Evolutionary conservation across 768 basidiomycete species (phyloP), one percentile per base, ranked within the genome.

Genomic region (Naganishia kalamii): DNA sequence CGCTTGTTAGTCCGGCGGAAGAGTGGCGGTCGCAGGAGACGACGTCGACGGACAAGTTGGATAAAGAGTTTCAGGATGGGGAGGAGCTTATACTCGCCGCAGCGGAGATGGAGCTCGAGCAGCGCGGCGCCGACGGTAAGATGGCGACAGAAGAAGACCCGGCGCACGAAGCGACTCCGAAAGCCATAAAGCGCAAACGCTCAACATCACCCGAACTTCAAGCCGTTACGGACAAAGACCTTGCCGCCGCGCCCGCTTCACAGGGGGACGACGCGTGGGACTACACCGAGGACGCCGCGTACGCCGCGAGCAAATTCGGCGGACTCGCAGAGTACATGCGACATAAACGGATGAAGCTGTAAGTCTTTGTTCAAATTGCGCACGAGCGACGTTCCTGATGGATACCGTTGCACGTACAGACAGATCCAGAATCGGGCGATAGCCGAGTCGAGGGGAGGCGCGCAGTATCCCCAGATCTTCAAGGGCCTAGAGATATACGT

Each of bases 311-410:
- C 32, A 84, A 81, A 37, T 97, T 93, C 75, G 92, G 90, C 15
- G 85, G 84, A 0, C 90, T 85, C 68, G 89, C 88, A 0, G 87
- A 92, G 72, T 97, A 96, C 73, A 91, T 96, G 90, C 78, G 82
- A 2, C 82, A 92, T 66, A 97, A 97, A 79, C 85, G 94, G 2
- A 87, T 88, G 32, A 98, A 98, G 76, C 76, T 98, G 52, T 89
- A 88, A 70, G 85, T 90, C 4, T 89, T 92, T 79, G 44, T 57
- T 32, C 27, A 30, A 27, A 6, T 41, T 12, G 1, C 13, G 19
- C 41, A n/a, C n/a, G n/a, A n/a, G n/a, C n/a, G n/a, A n/a, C n/a
- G n/a, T n/a, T n/a, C n/a, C n/a, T n/a, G n/a, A n/a, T n/a, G n/a
- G n/a, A n/a, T n/a, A n/a, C n/a, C n/a, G n/a, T n/a, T n/a, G n/a